Conservation (phyloP, 2,329 filamentous ascomycete species). For the Pseudogymnoascus sp. region DNA sequence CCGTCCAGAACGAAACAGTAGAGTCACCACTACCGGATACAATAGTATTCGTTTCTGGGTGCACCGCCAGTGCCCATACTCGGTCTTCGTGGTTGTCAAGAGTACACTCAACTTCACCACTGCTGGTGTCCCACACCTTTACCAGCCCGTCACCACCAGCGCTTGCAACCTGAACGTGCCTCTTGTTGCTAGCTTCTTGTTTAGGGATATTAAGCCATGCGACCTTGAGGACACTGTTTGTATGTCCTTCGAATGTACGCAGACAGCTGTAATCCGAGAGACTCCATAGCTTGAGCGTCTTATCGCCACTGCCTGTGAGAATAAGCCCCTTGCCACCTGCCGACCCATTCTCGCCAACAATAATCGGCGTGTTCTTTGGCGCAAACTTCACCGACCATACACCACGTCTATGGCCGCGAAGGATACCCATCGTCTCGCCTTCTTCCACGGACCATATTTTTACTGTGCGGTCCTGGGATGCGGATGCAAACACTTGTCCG, state of each 20-base stretch:
- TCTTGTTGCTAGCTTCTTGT: slow-evolving; percentile 44
- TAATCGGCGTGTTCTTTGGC: slow-evolving; percentile 64
- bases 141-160: slow-evolving; percentile 91
- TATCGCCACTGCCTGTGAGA: slow-evolving; percentile 88
- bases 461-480: slow-evolving; percentile 91
- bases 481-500: slow-evolving; percentile 81
- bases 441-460: slow-evolving; percentile 93
- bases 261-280: slow-evolving; percentile 87
- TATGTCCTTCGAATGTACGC: slow-evolving; percentile 91
- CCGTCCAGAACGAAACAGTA: slow-evolving; percentile 90
- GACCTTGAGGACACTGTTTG: slow-evolving; percentile 90
- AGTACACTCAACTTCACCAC: slow-evolving; percentile 77
- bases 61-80: slow-evolving; percentile 79
- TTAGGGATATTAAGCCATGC: slow-evolving; percentile 64
- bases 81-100: slow-evolving; percentile 95
- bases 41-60: slow-evolving; percentile 62
- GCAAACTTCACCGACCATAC: slow-evolving; percentile 95
- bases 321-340: slow-evolving; percentile 74
- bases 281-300: slow-evolving; percentile 93
- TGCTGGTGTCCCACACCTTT: slow-evolving; percentile 89
- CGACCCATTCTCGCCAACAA: slow-evolving; percentile 63
- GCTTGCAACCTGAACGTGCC: slow-evolving; percentile 66
- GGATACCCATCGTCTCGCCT: slow-evolving; percentile 82
- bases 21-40: slow-evolving; percentile 90
- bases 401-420: slow-evolving; percentile 86